Evolutionary conservation across 768 basidiomycete genomes (phyloP).

Genomic region (Solioccasus polychromus): DNA sequence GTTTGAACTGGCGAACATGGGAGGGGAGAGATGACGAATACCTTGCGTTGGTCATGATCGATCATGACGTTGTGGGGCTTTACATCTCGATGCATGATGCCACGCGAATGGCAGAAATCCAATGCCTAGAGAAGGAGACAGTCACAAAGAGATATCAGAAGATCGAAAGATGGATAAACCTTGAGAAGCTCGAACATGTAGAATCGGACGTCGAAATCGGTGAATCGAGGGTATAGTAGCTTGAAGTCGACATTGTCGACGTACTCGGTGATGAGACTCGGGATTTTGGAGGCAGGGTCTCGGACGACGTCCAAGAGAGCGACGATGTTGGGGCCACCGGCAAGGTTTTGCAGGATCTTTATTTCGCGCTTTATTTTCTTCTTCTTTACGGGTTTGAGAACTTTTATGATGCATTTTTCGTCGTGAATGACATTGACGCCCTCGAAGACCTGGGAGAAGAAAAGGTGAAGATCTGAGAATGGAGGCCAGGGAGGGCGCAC

Average conservation of each 20-base stretch:
- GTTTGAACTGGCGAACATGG: slow-evolving; percentile 13
- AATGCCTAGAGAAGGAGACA: slow-evolving; percentile 56
- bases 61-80: slow-evolving; percentile 99
- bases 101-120: slow-evolving; percentile 97
- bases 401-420: slow-evolving; percentile 97
- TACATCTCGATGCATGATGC: slow-evolving; percentile 98
- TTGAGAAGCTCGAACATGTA: slow-evolving; percentile 98
- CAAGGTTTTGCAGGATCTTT: slow-evolving; percentile 95
- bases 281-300: slow-evolving; percentile 94
- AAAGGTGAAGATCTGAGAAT: slow-evolving; percentile 14
- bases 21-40: slow-evolving; percentile 31
- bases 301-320: slow-evolving; percentile 93
- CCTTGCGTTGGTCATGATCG: slow-evolving; percentile 95
- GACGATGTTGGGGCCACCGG: slow-evolving; percentile 94
- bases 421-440: slow-evolving; percentile 88
- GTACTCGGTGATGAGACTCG: slow-evolving; percentile 95
- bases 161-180: slow-evolving; percentile 37
- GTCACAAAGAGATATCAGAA: background rate
- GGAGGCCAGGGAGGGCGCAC: slow-evolving; percentile 38
- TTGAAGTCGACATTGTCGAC: slow-evolving; percentile 99
- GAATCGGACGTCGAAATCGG: slow-evolving; percentile 92
- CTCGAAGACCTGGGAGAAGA: slow-evolving; percentile 71
- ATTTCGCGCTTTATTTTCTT: slow-evolving; percentile 99
- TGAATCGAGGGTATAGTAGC: slow-evolving; percentile 90
- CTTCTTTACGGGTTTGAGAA: slow-evolving; percentile 98